phyloP scores from a whole-genome alignment of 2,329 filamentous ascomycete genomes.

The Neonectria ditissima region DNA sequence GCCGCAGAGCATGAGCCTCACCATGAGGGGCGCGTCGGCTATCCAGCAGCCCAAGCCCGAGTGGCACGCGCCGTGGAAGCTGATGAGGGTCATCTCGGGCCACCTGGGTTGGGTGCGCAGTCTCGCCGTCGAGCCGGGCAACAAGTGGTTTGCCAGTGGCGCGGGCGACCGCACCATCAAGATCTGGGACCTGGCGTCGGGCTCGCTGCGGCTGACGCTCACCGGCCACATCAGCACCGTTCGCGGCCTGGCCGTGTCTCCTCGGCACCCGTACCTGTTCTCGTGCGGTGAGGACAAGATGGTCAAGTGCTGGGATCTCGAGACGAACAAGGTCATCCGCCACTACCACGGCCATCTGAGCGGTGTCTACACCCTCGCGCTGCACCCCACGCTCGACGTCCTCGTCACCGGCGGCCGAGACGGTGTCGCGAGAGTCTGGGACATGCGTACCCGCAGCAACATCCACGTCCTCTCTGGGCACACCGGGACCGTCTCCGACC shows the following conservation, averaged over 20 bases:
- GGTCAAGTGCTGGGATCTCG: conserved; percentile 99
- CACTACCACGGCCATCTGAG: conserved; percentile 98
- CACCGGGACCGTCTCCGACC: conserved; percentile 87
- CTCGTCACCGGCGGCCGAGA: conserved; percentile 95
- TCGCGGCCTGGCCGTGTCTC: conserved; percentile 89
- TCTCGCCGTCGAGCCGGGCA: conserved; percentile 92
- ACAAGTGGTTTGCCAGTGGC: conserved; percentile 97
- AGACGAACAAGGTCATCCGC: conserved; percentile 99
- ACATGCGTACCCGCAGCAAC: conserved; percentile 97
- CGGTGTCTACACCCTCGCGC: conserved; percentile 90
- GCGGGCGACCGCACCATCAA: conserved; percentile 98
- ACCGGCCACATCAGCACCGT: conserved; percentile 97
- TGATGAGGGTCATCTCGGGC: conserved; percentile 96
- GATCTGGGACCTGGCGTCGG: conserved; percentile 96
- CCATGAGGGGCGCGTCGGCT: conserved; percentile 45
- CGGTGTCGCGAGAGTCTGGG: conserved; percentile 95
- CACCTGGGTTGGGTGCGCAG: conserved; percentile 95
- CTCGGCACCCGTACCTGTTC: conserved; percentile 95
- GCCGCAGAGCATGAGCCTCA: conserved; percentile 49
- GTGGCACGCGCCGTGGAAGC: conserved; percentile 98
- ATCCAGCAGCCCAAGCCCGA: conserved; percentile 76
- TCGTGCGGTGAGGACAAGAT: conserved; percentile 99
- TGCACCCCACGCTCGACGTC: conserved; percentile 96
- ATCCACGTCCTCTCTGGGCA: conserved; percentile 94
- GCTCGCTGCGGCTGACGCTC: conserved; percentile 84